These are phyloP conservation scores for Verticillium zaregamsianum DNA, from an alignment of 2,329 filamentous ascomycete species.

Conservation along the genomic window DNA sequence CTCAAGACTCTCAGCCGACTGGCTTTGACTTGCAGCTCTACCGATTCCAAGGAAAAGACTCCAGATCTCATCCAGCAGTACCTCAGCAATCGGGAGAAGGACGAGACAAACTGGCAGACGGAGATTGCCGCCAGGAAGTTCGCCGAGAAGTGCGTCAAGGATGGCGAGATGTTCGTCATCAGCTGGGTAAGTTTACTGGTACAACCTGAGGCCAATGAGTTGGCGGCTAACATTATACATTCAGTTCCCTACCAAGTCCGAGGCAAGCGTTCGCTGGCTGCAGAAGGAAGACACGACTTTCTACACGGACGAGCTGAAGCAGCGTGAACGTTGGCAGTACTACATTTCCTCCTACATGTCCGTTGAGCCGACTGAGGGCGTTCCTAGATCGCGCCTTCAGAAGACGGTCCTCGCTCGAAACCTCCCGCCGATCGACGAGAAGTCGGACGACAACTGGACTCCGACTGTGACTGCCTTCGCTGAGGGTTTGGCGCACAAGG, in stretches of 20 bases:
- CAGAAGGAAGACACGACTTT: slow-evolving; percentile 71
- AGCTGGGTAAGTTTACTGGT: slow-evolving; percentile 68
- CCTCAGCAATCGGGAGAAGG: slow-evolving; percentile 72
- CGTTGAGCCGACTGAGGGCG: slow-evolving; percentile 80
- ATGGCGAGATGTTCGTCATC: slow-evolving; percentile 86
- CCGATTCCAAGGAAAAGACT: slow-evolving; percentile 89
- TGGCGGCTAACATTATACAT: slow-evolving; percentile 25
- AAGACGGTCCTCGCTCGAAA: slow-evolving; percentile 70
- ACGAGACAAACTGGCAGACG: slow-evolving; percentile 82
- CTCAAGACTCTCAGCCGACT: slow-evolving; percentile 77
- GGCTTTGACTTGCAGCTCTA: slow-evolving; percentile 76
- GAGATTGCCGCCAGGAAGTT: slow-evolving; percentile 90
- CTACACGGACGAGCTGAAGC: slow-evolving; percentile 83
- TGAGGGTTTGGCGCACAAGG: slow-evolving; percentile 67
- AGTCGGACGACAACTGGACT: slow-evolving; percentile 59
- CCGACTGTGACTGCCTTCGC: slow-evolving; percentile 58
- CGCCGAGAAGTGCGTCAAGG: slow-evolving; percentile 88
- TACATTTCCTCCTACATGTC: slow-evolving; percentile 92
- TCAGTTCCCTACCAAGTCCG: slow-evolving; percentile 63
- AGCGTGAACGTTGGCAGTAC: slow-evolving; percentile 83
- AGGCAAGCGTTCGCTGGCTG: slow-evolving; percentile 69
- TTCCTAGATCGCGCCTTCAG: slow-evolving; percentile 59
- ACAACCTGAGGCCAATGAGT: background rate
- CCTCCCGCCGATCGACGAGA: slow-evolving; percentile 57
- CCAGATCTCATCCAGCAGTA: slow-evolving; percentile 87